Conservation (phyloP, 257 asterid genomes). For the Solanum microdontum region DNA sequence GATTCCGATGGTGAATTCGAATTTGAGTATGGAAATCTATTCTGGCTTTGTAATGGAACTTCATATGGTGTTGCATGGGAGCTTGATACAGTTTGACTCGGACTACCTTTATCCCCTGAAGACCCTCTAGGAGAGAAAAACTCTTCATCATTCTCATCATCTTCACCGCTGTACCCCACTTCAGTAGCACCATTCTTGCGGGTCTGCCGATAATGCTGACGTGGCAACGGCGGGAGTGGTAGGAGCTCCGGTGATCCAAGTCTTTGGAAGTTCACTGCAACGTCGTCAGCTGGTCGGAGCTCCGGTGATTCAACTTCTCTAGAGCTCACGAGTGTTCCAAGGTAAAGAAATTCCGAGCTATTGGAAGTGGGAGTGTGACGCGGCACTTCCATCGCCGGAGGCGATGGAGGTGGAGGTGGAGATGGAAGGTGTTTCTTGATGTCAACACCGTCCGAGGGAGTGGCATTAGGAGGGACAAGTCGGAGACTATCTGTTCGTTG, state of each 20-base stretch:
- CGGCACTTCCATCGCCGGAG: not conserved
- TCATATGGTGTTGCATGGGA: not conserved
- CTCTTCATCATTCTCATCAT: slow-evolving; percentile 31
- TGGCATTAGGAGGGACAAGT: slow-evolving; percentile 51
- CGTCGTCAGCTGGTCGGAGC: slow-evolving; percentile 68
- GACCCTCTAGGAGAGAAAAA: slow-evolving; percentile 70
- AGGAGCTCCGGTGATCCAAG: slow-evolving; percentile 87
- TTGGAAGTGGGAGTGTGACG: slow-evolving; percentile 1
- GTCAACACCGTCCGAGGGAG: slow-evolving; percentile 24
- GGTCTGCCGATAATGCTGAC: slow-evolving; percentile 33
- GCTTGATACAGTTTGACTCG: not conserved
- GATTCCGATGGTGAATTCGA: slow-evolving; percentile 51
- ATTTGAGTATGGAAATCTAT: slow-evolving; percentile 14
- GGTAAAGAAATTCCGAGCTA: not conserved
- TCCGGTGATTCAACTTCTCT: slow-evolving; percentile 79
- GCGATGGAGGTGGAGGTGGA: not conserved
- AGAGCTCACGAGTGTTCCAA: slow-evolving; percentile 30
- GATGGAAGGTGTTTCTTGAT: slow-evolving; percentile 3
- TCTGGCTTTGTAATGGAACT: slow-evolving; percentile 2
- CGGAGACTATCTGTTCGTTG: slow-evolving; percentile 48
- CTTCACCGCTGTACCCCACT: slow-evolving; percentile 3
- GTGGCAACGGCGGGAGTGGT: slow-evolving; percentile 84
- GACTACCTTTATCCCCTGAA: slow-evolving; percentile 31
- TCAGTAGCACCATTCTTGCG: slow-evolving; percentile 2
- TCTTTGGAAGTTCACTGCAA: slow-evolving; percentile 33